Evolutionary conservation across 2,329 filamentous ascomycete genomes (phyloP), one percentile per base, ranked within the genome.

Genomic region (Nemania sp.): DNA sequence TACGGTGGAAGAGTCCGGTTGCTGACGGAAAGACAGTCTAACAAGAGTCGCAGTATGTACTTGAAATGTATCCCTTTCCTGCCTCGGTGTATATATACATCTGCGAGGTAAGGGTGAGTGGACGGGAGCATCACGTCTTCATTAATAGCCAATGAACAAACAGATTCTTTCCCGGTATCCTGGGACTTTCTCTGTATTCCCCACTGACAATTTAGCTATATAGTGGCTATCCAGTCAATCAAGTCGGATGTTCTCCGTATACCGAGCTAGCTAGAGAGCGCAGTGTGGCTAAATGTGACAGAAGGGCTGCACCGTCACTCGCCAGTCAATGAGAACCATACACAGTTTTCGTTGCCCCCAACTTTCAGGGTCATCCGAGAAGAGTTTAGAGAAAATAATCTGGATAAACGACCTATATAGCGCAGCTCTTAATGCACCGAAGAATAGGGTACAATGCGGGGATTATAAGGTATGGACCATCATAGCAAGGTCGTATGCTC

Each of bases 51-150:
- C 42, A 18, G 18, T 17, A 49, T 15, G 52, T 60, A 57, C 51
- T 55, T 35, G 46, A 15, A 2, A 55, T 35, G 51, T 62, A 57
- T 54, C 20, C 29, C 13, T 46, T 48, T 37, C 29, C 39, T 48
- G 47, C 48, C 57, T 59, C 52, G 47, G 54, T 50, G 53, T 63
- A 60, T 51, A 57, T 48, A 34, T 57, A 58, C 57, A 50, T 57
- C 17, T 40, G 25, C 29, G 20, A 15, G 45, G 56, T 45, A 54
- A 25, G 21, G 51, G 18, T 21, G 37, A 54, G 49, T 32, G 12
- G 48, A 56, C 20, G 59, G 51, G 42, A 54, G 55, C 20, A 57
- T 35, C 50, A 47, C 49, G 50, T 50, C 35, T 39, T 40, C 46
- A 35, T 11, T 49, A 37, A 17, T 17, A 45, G 43, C 54, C 63